Evolutionary conservation across 139 green algal genomes (phyloP), one percentile per base, ranked within the genome.

Genomic region (Coccomyxa sp.): DNA sequence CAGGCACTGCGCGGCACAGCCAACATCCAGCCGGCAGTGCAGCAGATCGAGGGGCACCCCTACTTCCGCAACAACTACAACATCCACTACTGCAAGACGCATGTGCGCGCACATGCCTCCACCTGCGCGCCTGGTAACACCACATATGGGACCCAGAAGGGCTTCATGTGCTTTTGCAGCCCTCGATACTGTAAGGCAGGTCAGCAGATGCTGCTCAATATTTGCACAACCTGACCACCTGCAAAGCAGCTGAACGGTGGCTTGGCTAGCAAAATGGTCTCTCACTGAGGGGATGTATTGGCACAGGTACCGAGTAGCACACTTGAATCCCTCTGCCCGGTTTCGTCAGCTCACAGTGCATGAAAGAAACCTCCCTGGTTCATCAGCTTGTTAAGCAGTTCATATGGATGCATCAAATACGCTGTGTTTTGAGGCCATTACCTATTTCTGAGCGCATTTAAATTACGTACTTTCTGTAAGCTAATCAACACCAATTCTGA

Each of bases 41-140:
- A 81, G n/a, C 94, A 98, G 89, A 91, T 99, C 18, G 96, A 99
- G 90, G 83, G 91, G 23, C 95, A 98, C 88, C 96, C 96, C 14
- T 97, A 96, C 89, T 96, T 88, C 81, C 91, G 93, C 78, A 97
- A 98, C 60, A 88, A 95, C 76, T 84, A 86, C 3, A 86, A 98
- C n/a, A 66, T 97, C 18, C n/a, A 71, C 63, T 71, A 71, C 63
- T 71, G 63, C 63, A 71, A 21, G 18, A 25, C 21, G 18, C 18
- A 71, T 71, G 63, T 71, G 21, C 18, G 60, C 15, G 16, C 14
- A 68, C 60, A 14, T 16, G 14, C 60, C 60, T 68, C 15, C 15
- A 14, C 60, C 16, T 14, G 16, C 60, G 16, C 14, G 21, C 63
- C 63, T 9, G 18, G 18, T 9, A 21, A 28, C 63, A 71, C 63